A percentile compares a stretch with the other conserved stretches of the same genome.
These are phyloP conservation scores for Sambucus nigra DNA, from an alignment of 129 eudicot species.

Conservation along the genomic window DNA sequence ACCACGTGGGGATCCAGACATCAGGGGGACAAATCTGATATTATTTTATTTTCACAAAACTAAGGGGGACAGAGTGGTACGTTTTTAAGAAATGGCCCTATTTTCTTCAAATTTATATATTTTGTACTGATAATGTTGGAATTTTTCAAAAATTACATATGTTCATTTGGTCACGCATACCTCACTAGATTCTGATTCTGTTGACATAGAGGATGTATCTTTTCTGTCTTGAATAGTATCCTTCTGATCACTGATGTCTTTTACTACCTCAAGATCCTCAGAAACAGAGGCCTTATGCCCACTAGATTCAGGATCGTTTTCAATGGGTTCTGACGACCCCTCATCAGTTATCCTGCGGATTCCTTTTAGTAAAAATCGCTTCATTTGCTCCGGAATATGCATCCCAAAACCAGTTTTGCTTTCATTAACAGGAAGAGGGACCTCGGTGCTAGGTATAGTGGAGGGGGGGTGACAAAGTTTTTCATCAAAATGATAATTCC, in stretches of 20 bases:
- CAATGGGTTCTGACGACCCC: slow-evolving; percentile 46
- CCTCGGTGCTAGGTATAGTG: slow-evolving; percentile 31
- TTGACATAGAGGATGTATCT: slow-evolving; percentile 33
- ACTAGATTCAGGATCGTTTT: slow-evolving; percentile 49
- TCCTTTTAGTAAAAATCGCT: slow-evolving; percentile 80
- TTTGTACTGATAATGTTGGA: too few species aligned
- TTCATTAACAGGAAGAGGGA: slow-evolving; percentile 32
- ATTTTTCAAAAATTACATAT: neutral
- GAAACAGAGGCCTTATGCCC: slow-evolving; percentile 35
- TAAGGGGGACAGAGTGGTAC: too few species aligned
- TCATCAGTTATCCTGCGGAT: slow-evolving; percentile 78
- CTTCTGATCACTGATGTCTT: slow-evolving; percentile 40
- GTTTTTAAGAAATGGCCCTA: too few species aligned
- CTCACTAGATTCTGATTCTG: slow-evolving; percentile 75
- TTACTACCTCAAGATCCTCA: slow-evolving; percentile 45
- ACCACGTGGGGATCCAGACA: neutral
- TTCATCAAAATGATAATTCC: slow-evolving; percentile 84
- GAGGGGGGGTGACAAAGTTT: slow-evolving; percentile 78
- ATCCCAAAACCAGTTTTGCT: slow-evolving; percentile 56
- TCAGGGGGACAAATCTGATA: neutral
- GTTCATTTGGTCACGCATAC: slow-evolving; percentile 26
- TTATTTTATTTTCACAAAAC: too few species aligned
- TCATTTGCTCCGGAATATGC: slow-evolving; percentile 87
- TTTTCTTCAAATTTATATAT: too few species aligned
- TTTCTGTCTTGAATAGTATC: slow-evolving; percentile 47